phyloP scores from a whole-genome alignment of 352 stramenopile species.

The Pythium dissimile region DNA sequence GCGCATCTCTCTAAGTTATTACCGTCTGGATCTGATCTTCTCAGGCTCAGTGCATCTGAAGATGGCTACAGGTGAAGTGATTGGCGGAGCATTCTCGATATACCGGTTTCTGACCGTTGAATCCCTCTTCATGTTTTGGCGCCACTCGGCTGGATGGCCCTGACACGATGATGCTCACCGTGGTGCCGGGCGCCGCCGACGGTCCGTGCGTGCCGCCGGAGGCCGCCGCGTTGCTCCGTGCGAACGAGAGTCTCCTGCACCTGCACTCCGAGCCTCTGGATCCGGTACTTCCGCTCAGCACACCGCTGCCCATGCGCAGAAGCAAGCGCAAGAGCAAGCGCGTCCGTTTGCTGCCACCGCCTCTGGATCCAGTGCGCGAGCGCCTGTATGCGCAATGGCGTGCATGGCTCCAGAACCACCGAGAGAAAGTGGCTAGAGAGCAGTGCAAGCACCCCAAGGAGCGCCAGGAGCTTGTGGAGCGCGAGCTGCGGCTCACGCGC shows the following conservation, averaged over 20 bases:
- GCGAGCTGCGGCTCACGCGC: slow-evolving; percentile 4
- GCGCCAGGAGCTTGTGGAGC: too few species aligned
- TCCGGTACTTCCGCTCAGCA: background rate
- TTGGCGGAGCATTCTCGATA: background rate
- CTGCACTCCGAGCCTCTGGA: slow-evolving; percentile 9
- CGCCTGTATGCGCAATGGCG: background rate
- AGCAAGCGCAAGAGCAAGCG: background rate
- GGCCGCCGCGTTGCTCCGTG: background rate
- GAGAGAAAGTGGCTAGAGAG: background rate
- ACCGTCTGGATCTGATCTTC: background rate
- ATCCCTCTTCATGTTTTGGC: background rate
- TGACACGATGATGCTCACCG: background rate
- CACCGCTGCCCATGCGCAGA: background rate
- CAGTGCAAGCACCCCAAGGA: too few species aligned
- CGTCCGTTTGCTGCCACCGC: too few species aligned
- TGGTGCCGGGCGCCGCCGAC: background rate
- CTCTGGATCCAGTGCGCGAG: background rate
- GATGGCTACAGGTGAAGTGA: slow-evolving; percentile 17
- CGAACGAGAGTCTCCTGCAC: slow-evolving; percentile 1
- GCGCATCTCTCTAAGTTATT: too few species aligned
- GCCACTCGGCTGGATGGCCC: background rate
- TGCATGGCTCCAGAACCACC: background rate
- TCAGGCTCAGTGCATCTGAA: background rate
- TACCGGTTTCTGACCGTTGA: slow-evolving; percentile 12
- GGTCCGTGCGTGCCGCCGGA: background rate